Evolutionary conservation across 1,284 basidiomycete species (phyloP), one percentile per base, ranked within the genome.

Genomic region (Apiotrichum mycotoxinovorans): DNA sequence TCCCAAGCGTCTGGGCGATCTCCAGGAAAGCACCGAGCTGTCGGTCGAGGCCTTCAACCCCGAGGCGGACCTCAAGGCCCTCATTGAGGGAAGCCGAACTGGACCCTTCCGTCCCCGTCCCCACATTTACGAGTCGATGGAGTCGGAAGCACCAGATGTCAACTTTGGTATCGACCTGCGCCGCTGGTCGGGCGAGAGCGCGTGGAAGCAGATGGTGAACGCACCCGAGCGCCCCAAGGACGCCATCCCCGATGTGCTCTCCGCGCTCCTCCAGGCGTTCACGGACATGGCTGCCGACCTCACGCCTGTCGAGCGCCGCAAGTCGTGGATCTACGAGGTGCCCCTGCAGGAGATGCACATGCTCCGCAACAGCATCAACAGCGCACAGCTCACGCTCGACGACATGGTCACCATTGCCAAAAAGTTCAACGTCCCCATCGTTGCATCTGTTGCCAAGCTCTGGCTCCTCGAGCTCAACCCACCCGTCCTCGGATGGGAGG

Each of bases 291-390:
- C 94, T 66, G 69, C 73, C 11, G 83, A 79, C 55, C 74, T 88
- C 3, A 77, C 84, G 1, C 83, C 81, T 58, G 88, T 92, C 23
- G 94, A 95, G 74, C 88, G 86, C 72, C 85, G 94, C 61, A 91
- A 88, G 77, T 81, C 86, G 1, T 97, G 93, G 94, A 89, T 97
- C 60, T 95, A 96, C 65, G 81, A 83, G 60, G 89, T 94, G 2
- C 90, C 92, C 1, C 81, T 97, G 23, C 79, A 83, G 4, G 84
- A 86, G 30, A 83, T 87, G 7, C 93, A 96, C 69, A 86, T 87
- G 62, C 83, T 96, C 12, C 85, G 93, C 58, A 87, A 89, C 71
- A 82, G 82, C 2, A 80, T 96, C 58, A 93, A 95, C 70, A 83
- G 83, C 23, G 76, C 90, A 14, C 83, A 84, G 7, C 79, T 83